Evolutionary conservation across 2,329 filamentous ascomycete species (phyloP).

Genomic region (Nemania sp.): DNA sequence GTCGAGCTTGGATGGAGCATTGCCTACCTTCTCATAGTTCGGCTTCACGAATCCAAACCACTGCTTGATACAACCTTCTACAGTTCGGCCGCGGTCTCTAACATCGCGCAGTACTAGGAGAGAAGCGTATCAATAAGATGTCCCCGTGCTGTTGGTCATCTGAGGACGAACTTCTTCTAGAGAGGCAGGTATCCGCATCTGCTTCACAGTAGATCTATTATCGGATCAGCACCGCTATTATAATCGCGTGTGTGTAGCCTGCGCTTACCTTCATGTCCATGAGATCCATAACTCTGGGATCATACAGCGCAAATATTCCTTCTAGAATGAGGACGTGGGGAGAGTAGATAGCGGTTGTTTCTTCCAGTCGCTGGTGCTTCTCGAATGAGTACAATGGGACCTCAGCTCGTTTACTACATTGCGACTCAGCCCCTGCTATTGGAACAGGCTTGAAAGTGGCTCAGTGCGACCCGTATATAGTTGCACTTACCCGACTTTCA

Average conservation of each 20-base stretch:
- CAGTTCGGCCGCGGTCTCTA: slow-evolving; percentile 83
- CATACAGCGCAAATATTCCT: slow-evolving; percentile 93
- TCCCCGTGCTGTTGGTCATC: not conserved
- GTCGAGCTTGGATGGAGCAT: not conserved
- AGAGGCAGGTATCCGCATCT: slow-evolving; percentile 90
- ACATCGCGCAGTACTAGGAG: slow-evolving; percentile 80
- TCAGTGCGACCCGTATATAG: not conserved
- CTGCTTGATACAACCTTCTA: slow-evolving; percentile 96
- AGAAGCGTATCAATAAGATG: slow-evolving; percentile 12
- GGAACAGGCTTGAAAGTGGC: not conserved
- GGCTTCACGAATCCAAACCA: slow-evolving; percentile 98
- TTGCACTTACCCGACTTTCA: slow-evolving; percentile 80
- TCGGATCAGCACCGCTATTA: slow-evolving; percentile 20
- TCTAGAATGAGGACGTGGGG: slow-evolving; percentile 94
- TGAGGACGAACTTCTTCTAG: slow-evolving; percentile 73
- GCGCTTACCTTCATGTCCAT: slow-evolving; percentile 79
- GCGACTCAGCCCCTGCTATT: slow-evolving; percentile 20
- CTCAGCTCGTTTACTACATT: slow-evolving; percentile 75
- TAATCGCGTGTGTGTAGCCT: not conserved
- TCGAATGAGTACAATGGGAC: slow-evolving; percentile 96
- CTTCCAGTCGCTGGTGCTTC: slow-evolving; percentile 78
- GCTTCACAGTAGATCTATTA: slow-evolving; percentile 89
- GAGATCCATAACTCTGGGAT: slow-evolving; percentile 80
- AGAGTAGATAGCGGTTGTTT: slow-evolving; percentile 90
- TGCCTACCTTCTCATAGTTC: slow-evolving; percentile 77